Evolutionary conservation across 129 eudicot species (phyloP).

Genomic region (Chrysanthemum lavandulifolium): DNA sequence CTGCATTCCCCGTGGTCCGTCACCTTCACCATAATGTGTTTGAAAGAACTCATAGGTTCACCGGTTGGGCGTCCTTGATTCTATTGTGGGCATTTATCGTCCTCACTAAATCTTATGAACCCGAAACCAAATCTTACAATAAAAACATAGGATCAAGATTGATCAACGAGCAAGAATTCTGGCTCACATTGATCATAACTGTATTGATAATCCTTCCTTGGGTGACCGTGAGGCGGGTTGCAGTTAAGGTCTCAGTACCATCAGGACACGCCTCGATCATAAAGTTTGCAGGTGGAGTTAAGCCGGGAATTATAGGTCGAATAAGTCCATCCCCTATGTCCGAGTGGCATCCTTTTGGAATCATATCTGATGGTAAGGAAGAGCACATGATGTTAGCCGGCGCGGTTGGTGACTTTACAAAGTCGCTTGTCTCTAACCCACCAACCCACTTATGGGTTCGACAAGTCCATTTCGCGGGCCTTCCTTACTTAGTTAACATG

Average conservation of each 20-base stretch:
- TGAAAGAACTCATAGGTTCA: constrained; percentile 66
- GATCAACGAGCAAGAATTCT: constrained; percentile 49
- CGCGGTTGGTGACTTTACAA: constrained; percentile 78
- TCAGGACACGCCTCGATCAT: constrained; percentile 73
- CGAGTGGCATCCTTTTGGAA: constrained; percentile 88
- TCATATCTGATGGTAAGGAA: constrained; percentile 54
- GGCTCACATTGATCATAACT: constrained; percentile 54
- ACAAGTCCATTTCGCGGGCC: constrained; percentile 64
- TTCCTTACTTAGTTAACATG: constrained; percentile 74
- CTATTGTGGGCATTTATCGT: constrained; percentile 60
- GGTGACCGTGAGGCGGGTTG: constrained; percentile 59
- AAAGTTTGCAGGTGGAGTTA: constrained; percentile 66
- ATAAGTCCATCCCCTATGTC: constrained; percentile 77
- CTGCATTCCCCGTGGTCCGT: constrained; percentile 74
- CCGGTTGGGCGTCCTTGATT: constrained; percentile 57
- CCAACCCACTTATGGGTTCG: constrained; percentile 79
- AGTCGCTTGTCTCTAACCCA: constrained; percentile 53
- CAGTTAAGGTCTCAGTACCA: constrained; percentile 53
- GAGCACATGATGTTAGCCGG: constrained; percentile 90
- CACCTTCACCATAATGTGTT: constrained; percentile 75
- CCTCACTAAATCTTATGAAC: constrained; percentile 48
- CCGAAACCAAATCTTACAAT: constrained; percentile 43
- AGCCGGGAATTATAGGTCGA: constrained; percentile 63
- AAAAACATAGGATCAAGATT: constrained; percentile 33
- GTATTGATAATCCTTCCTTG: constrained; percentile 57